phyloP scores from a whole-genome alignment of 495 filamentous ascomycete genomes.

The Annulohypoxylon maeteangense region DNA sequence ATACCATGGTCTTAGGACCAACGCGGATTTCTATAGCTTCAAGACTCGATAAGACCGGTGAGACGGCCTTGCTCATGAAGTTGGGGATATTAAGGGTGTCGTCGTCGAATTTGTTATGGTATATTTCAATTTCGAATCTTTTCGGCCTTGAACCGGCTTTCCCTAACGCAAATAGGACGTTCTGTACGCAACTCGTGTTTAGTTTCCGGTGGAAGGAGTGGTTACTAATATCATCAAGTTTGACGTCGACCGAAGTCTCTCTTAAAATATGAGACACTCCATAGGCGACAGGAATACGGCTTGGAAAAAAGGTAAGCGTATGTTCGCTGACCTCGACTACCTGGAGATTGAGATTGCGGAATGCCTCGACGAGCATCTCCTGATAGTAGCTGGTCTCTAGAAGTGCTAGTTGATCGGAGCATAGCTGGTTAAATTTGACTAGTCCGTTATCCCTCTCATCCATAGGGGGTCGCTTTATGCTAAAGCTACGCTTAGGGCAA shows the following conservation, averaged over 20 bases:
- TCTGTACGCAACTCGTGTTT: slow-evolving; percentile 11
- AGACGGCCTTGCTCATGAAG: slow-evolving; percentile 38
- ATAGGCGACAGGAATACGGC: slow-evolving; percentile 29
- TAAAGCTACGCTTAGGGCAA: neutral
- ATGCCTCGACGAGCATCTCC: slow-evolving; percentile 60
- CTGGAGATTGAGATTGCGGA: slow-evolving; percentile 59
- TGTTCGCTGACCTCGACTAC: slow-evolving; percentile 50
- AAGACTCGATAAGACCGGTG: slow-evolving; percentile 46
- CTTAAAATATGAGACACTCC: slow-evolving; percentile 35
- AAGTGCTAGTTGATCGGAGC: slow-evolving; percentile 47
- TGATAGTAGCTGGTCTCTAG: slow-evolving; percentile 49
- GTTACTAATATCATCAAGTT: neutral
- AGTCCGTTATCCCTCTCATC: neutral
- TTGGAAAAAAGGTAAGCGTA: neutral
- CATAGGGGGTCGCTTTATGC: neutral
- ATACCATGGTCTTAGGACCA: neutral
- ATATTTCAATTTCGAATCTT: slow-evolving; percentile 48
- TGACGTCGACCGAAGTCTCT: slow-evolving; percentile 19
- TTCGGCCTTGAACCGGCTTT: slow-evolving; percentile 43
- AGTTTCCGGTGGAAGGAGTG: neutral
- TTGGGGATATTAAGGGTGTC: slow-evolving; percentile 48
- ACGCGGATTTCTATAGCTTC: slow-evolving; percentile 50
- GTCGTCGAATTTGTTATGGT: slow-evolving; percentile 37
- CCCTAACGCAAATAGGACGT: slow-evolving; percentile 51
- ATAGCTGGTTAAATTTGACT: slow-evolving; percentile 8